A percentile compares a stretch with the other conserved stretches of the same genome.
Conservation (phyloP, 306 rosid species). For the Sesbania bispinosa region DNA sequence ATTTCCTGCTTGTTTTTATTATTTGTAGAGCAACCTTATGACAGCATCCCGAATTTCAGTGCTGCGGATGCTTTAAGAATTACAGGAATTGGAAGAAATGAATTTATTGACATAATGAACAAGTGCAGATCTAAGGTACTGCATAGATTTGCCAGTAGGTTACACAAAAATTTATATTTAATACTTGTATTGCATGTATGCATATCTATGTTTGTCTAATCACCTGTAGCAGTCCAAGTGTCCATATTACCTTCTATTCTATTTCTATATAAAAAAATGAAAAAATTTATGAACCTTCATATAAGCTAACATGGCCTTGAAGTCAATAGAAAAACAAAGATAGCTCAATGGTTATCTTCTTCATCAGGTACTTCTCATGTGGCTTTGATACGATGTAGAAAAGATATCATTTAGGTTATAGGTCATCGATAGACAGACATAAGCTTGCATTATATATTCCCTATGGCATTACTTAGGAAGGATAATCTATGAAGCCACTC, state of each 20-base stretch:
- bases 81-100: constrained; percentile 93
- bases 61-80: constrained; percentile 96
- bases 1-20: constrained; percentile 30
- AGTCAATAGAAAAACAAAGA: neutral
- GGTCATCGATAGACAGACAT: neutral
- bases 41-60: constrained; percentile 97
- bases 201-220: neutral
- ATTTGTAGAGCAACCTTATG: constrained; percentile 93
- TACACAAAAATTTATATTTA: neutral
- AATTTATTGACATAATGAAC: constrained; percentile 96
- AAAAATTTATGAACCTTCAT: neutral
- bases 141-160: constrained; percentile 13
- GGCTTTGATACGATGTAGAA: neutral
- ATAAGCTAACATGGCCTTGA: neutral
- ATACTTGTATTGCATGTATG: constrained; percentile 12
- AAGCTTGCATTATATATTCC: neutral
- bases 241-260: neutral
- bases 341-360: neutral
- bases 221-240: neutral
- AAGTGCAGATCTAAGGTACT: constrained; percentile 95
- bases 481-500: neutral
- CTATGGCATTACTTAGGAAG: neutral
- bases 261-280: neutral
- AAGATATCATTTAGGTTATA: neutral
- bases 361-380: neutral